Evolutionary conservation across 805 yeast genomes (phyloP).

Genomic region (Ogataea zsoltii): DNA sequence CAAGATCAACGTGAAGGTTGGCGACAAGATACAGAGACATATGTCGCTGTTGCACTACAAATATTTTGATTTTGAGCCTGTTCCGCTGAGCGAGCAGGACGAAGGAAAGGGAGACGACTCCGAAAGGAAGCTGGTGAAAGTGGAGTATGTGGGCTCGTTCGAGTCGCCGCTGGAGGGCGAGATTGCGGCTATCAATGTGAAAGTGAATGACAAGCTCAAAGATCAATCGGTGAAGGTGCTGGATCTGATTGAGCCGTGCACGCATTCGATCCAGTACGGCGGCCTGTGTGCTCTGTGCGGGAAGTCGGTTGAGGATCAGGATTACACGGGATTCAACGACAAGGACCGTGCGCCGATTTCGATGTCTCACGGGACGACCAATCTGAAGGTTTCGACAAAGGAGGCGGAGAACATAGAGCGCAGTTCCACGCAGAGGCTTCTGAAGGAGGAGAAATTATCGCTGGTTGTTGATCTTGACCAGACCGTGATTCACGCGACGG

Average conservation of each 20-base stretch:
- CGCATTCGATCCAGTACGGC: slow-evolving; percentile 91
- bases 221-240: slow-evolving; percentile 48
- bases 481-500: slow-evolving; percentile 96
- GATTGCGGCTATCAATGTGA: slow-evolving; percentile 50
- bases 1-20: slow-evolving; percentile 45
- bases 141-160: slow-evolving; percentile 71
- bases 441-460: slow-evolving; percentile 67
- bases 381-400: slow-evolving; percentile 75
- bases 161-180: slow-evolving; percentile 84
- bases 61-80: slow-evolving; percentile 66
- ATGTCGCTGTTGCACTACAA: slow-evolving; percentile 58
- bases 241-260: slow-evolving; percentile 75
- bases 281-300: slow-evolving; percentile 96
- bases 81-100: slow-evolving; percentile 47
- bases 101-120: slow-evolving; percentile 39
- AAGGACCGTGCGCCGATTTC: slow-evolving; percentile 79
- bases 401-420: slow-evolving; percentile 88
- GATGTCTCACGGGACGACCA: slow-evolving; percentile 87
- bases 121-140: slow-evolving; percentile 44
- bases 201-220: slow-evolving; percentile 60
- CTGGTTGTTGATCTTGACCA: slow-evolving; percentile 96
- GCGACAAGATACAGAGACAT: slow-evolving; percentile 51
- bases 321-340: slow-evolving; percentile 68
- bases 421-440: slow-evolving; percentile 58
- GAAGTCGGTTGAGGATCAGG: slow-evolving; percentile 67